These are phyloP conservation scores for Clitoria ternatea DNA, from an alignment of 306 rosid genomes.

Conservation along the genomic window DNA sequence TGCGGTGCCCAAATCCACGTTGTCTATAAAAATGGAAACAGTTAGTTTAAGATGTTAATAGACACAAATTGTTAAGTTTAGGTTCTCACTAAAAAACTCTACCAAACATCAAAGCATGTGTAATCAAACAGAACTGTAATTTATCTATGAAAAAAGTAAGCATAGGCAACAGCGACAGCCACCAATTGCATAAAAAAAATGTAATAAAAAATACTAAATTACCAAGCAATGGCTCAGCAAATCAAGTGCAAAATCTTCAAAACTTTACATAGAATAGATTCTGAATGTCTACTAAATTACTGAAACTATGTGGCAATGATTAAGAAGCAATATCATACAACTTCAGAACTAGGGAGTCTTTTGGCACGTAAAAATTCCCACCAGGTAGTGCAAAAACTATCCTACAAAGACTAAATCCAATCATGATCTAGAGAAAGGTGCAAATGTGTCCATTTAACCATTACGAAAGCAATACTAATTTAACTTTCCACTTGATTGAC, in stretches of 20 bases:
- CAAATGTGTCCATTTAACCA: not conserved
- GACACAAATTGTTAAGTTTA: not conserved
- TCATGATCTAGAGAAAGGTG: not conserved
- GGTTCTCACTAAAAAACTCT: not conserved
- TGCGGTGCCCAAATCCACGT: constrained; percentile 82
- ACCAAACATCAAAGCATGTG: not conserved
- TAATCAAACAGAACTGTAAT: not conserved
- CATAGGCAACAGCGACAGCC: not conserved
- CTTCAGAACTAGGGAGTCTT: not conserved
- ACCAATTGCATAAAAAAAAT: not conserved
- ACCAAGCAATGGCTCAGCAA: not conserved
- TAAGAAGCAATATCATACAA: not conserved
- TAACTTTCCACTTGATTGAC: not conserved
- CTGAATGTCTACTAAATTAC: not conserved
- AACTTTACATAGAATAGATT: not conserved
- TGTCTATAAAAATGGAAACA: constrained; percentile 35
- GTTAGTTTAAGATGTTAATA: not conserved
- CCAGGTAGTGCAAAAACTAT: not conserved
- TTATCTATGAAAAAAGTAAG: not conserved
- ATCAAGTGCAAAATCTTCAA: not conserved
- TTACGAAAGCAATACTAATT: not conserved
- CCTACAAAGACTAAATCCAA: not conserved
- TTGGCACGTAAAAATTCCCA: not conserved
- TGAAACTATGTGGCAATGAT: not conserved
- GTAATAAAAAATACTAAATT: not conserved